These are phyloP conservation scores for Microthyrium microscopicum DNA, from an alignment of 2,329 filamentous ascomycete genomes.

Conservation along the genomic window DNA sequence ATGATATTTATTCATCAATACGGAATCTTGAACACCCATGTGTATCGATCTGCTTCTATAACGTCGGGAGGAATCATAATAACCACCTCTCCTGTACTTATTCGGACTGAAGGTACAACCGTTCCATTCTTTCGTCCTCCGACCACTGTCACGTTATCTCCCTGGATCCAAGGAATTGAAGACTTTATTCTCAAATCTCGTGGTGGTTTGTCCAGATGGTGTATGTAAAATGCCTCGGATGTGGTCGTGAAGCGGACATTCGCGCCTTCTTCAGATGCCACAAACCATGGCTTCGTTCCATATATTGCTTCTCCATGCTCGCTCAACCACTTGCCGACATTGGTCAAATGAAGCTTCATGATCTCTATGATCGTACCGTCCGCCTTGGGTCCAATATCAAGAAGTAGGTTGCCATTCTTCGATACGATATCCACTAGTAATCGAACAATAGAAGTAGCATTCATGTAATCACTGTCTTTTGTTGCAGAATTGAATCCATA, in stretches of 20 bases:
- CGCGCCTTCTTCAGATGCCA: slow-evolving; percentile 27
- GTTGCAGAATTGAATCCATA: slow-evolving; percentile 45
- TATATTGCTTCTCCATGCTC: slow-evolving; percentile 38
- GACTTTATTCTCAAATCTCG: slow-evolving; percentile 24
- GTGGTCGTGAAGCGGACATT: slow-evolving; percentile 36
- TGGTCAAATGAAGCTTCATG: slow-evolving; percentile 30
- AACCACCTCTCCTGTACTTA: no score
- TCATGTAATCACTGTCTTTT: slow-evolving; percentile 33
- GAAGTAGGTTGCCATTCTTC: slow-evolving; percentile 40
- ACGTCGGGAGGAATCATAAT: no score
- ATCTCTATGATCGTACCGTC: slow-evolving; percentile 36
- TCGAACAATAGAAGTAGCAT: slow-evolving; percentile 29
- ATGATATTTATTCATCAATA: no score
- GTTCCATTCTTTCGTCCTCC: no score
- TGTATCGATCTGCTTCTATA: no score
- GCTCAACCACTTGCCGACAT: slow-evolving; percentile 38
- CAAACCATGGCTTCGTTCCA: slow-evolving; percentile 39
- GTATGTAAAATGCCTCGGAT: slow-evolving; percentile 35
- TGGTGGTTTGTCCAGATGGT: slow-evolving; percentile 28
- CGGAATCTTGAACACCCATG: no score
- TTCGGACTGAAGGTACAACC: no score
- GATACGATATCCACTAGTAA: slow-evolving; percentile 35
- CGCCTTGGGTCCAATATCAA: slow-evolving; percentile 39
- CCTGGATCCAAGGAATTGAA: slow-evolving; percentile 29
- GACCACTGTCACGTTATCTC: slow-evolving; percentile 26